Evolutionary conservation across 2,329 filamentous ascomycete genomes (phyloP).

Genomic region (Trichoderma sp.): DNA sequence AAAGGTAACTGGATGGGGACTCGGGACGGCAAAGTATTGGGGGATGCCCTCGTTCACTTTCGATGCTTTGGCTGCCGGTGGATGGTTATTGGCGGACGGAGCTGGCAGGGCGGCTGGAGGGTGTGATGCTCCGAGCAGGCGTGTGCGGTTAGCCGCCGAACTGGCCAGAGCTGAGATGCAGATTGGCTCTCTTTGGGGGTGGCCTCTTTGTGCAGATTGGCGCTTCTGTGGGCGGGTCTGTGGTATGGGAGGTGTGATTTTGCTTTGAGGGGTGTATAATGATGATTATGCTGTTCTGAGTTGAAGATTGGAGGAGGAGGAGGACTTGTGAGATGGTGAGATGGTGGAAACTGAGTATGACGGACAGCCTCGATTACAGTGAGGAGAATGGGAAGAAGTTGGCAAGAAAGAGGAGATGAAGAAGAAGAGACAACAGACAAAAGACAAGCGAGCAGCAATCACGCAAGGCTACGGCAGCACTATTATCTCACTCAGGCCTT

Average conservation of each 20-base stretch:
- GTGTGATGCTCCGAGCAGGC: conserved; percentile 23
- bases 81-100: conserved; percentile 10
- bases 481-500: conserved; percentile 24
- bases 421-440: neutral
- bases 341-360: too few species aligned
- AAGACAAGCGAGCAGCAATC: neutral
- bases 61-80: neutral
- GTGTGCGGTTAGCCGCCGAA: conserved; percentile 24
- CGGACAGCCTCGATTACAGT: too few species aligned
- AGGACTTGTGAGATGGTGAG: neutral
- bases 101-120: conserved; percentile 30
- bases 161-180: conserved; percentile 16
- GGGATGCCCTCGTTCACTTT: too few species aligned
- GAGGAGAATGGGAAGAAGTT: too few species aligned
- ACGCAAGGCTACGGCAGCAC: conserved; percentile 18
- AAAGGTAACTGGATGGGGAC: neutral
- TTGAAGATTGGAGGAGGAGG: neutral
- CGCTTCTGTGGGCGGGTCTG: conserved; percentile 19
- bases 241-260: neutral
- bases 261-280: too few species aligned
- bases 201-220: conserved; percentile 12
- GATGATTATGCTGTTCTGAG: neutral
- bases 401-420: neutral
- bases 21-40: too few species aligned
- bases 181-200: conserved; percentile 15